Base-by-base conservation (phyloP, 495 filamentous ascomycete genomes). In the Hypoxylon perforatum region DNA sequence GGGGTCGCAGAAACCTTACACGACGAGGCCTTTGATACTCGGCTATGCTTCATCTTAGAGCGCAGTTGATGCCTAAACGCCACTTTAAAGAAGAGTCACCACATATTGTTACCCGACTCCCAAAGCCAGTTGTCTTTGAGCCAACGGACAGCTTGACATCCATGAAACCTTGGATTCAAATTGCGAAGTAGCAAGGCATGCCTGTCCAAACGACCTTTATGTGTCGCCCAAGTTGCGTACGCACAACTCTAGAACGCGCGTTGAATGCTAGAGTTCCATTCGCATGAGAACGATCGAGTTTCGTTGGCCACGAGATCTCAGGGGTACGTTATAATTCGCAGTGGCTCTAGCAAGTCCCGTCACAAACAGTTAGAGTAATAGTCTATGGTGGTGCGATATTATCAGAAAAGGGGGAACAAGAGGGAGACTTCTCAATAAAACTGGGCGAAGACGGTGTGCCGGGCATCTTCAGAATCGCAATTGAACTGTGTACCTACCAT, bases 21-120 rank as follows among this genome's bases (percentile, higher is more conserved):
- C 14, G 10, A 19, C 41, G 36, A 23, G 30, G 30, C 53, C 44
- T 49, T 45, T 49, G 36, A 48, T 47, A 12, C 33, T 28, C 48
- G 45, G 45, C 17, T 50, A 41, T 48, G 23, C 64, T 45, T 59
- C 47, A 47, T 15, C 19, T 33, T 9, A 21, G 15, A 62, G 33
- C 30, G 52, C 28, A 52, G 42, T 63, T 60, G 65, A 52, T 63
- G 60, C 60, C 60, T 44, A 48, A 69, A 45, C 18, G 53, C 25
- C 41, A 68, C 47, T 22, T 18, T 25, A 42, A 44, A 18, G 6
- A 36, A 28, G 11, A 1, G 4, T 45, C 22, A 50, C 15, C 30
- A 17, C 22, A 17, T 47, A 46, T 64, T 59, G 41, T 14, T 49
- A 56, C 59, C 65, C 58, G 23, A 63, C 23, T 4, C 33, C 25